Conservation (phyloP, 805 yeast species). For the Zygosaccharomyces rouxii region DNA sequence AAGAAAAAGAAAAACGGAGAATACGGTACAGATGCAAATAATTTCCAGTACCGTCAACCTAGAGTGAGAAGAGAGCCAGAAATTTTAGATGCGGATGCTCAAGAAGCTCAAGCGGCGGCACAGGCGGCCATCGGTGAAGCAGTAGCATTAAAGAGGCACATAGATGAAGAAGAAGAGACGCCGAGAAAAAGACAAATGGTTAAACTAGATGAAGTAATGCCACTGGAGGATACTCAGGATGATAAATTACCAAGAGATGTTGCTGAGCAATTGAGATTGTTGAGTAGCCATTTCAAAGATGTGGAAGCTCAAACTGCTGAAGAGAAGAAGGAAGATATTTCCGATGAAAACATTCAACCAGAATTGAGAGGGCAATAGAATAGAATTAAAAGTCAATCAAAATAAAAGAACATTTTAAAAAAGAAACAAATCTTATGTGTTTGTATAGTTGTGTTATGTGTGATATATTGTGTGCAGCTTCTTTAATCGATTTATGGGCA, state of each 20-base stretch:
- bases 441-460: slow-evolving; percentile 1
- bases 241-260: slow-evolving; percentile 35
- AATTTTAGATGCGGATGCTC: slow-evolving; percentile 15
- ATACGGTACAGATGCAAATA: slow-evolving; percentile 19
- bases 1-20: slow-evolving; percentile 34
- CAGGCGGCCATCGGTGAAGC: slow-evolving; percentile 28
- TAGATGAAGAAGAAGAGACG: slow-evolving; percentile 17
- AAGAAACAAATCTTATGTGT: neutral
- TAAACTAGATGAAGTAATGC: slow-evolving; percentile 18
- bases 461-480: neutral
- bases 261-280: slow-evolving; percentile 34
- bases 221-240: slow-evolving; percentile 30
- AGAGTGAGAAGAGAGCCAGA: slow-evolving; percentile 10
- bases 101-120: slow-evolving; percentile 27
- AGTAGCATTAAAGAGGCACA: slow-evolving; percentile 19
- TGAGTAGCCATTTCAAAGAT: slow-evolving; percentile 35
- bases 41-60: slow-evolving; percentile 4
- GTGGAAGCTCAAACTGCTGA: slow-evolving; percentile 25
- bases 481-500: neutral
- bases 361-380: slow-evolving; percentile 33
- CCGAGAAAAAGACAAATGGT: slow-evolving; percentile 16
- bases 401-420: neutral
- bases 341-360: slow-evolving; percentile 37
- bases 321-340: slow-evolving; percentile 24
- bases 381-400: neutral